Evolutionary conservation across 2,329 filamentous ascomycete species (phyloP).

Genomic region (Neofusicoccum umdonicola): DNA sequence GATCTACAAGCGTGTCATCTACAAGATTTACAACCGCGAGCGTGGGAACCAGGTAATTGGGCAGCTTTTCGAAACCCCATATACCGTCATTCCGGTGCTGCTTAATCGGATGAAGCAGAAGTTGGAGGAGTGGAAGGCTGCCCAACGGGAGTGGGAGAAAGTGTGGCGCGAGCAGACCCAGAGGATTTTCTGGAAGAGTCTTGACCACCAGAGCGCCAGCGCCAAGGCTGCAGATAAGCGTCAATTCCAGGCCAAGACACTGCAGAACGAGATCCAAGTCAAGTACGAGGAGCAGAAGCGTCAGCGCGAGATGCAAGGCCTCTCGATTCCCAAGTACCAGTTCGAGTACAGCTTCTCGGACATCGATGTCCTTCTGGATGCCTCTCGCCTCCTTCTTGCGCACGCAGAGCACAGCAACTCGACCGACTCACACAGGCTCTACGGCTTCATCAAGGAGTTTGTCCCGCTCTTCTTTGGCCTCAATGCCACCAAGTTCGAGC

Average conservation of each 20-base stretch:
- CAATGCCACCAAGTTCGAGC: conserved; percentile 57
- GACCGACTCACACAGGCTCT: conserved; percentile 44
- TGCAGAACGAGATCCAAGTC: conserved; percentile 86
- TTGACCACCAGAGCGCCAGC: conserved; percentile 93
- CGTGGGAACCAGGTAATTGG: conserved; percentile 81
- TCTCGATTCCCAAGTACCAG: conserved; percentile 66
- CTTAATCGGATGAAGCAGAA: conserved; percentile 90
- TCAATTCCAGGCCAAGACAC: conserved; percentile 82
- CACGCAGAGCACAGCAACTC: conserved; percentile 43
- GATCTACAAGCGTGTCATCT: conserved; percentile 94
- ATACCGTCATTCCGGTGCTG: conserved; percentile 83
- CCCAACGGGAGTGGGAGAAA: conserved; percentile 97
- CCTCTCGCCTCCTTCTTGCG: conserved; percentile 44
- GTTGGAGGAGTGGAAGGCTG: conserved; percentile 95
- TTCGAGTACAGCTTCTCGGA: conserved; percentile 70
- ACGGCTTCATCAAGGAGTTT: conserved; percentile 50
- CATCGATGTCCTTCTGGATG: conserved; percentile 52
- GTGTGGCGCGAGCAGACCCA: conserved; percentile 97
- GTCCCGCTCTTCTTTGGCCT: conserved; percentile 51
- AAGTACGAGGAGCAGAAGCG: conserved; percentile 89
- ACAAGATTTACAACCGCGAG: conserved; percentile 91
- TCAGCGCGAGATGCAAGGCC: conserved; percentile 59
- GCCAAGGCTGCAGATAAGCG: conserved; percentile 89
- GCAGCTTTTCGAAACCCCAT: conserved; percentile 80
- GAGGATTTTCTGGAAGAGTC: conserved; percentile 89